phyloP scores from a whole-genome alignment of 2,329 filamentous ascomycete genomes.

The Pestalotiopsis sp. region DNA sequence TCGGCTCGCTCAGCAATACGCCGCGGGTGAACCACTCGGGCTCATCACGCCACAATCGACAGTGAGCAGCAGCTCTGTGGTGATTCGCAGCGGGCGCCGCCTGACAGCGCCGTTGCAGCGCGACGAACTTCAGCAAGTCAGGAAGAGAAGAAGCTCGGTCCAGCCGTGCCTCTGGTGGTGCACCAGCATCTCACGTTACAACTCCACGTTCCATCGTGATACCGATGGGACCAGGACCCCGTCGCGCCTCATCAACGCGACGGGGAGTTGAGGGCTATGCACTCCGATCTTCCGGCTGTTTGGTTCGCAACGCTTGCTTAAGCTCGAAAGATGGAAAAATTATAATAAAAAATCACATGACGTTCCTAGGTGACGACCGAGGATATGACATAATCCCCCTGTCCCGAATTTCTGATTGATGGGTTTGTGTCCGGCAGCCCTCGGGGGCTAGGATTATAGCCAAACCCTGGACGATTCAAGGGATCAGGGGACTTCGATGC shows the following conservation, averaged over 20 bases:
- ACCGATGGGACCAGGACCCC: neutral
- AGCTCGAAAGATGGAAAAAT: neutral
- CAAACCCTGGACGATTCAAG: neutral
- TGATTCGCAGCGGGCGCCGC: neutral
- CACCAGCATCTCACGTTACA: slow-evolving; percentile 5
- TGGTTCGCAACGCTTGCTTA: neutral
- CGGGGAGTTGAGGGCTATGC: neutral
- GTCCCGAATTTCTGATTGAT: neutral
- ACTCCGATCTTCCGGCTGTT: neutral
- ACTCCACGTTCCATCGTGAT: neutral
- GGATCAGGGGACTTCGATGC: neutral
- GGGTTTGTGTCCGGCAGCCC: neutral
- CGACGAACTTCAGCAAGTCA: neutral
- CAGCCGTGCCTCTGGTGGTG: neutral
- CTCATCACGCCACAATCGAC: neutral
- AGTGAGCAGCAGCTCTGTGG: neutral
- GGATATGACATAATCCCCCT: slow-evolving; percentile 2
- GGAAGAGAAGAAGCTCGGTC: neutral
- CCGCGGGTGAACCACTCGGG: neutral
- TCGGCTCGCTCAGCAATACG: neutral
- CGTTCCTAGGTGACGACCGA: neutral
- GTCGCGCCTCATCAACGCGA: neutral
- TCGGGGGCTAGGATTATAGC: neutral
- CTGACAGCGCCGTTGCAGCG: neutral
- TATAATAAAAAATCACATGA: neutral